Conservation (phyloP, 768 basidiomycete species). For the Tylopilus vinaceipallidus region DNA sequence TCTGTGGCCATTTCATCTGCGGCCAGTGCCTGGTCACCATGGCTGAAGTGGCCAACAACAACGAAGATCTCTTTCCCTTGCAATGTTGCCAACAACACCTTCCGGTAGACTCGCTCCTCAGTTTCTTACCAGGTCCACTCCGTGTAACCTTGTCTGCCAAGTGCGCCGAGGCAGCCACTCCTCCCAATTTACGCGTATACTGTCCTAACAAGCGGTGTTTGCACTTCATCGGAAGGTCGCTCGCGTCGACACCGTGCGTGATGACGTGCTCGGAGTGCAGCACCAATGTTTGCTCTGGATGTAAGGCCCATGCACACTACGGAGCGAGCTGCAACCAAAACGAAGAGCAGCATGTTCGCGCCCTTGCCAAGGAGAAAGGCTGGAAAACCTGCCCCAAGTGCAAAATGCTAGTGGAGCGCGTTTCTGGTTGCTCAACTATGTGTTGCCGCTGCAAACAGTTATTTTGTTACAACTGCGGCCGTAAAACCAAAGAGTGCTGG, state of each 20-base stretch:
- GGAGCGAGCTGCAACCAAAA: conserved; percentile 42
- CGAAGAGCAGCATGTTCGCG: conserved; percentile 39
- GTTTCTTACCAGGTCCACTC: conserved; percentile 32
- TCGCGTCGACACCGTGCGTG: conserved; percentile 20
- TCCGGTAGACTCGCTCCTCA: conserved; percentile 26
- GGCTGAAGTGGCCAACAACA: conserved; percentile 40
- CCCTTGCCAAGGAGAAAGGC: conserved; percentile 42
- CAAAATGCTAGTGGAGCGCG: conserved; percentile 51
- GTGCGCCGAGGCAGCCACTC: conserved; percentile 45
- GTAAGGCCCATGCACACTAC: conserved; percentile 47
- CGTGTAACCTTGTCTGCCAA: conserved; percentile 40
- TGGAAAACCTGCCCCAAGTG: conserved; percentile 69
- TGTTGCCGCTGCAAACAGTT: conserved; percentile 44
- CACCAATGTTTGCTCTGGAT: conserved; percentile 42
- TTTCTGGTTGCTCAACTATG: conserved; percentile 57
- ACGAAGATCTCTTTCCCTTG: conserved; percentile 52
- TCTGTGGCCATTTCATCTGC: conserved; percentile 51
- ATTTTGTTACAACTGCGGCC: conserved; percentile 27
- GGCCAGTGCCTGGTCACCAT: conserved; percentile 41
- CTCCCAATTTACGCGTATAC: conserved; percentile 46
- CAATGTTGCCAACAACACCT: conserved; percentile 47
- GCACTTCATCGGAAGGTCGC: conserved; percentile 44
- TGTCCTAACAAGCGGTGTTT: conserved; percentile 47
- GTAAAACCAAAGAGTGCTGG: conserved; percentile 1
- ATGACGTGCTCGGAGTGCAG: conserved; percentile 42